Conservation (phyloP, 1,139 yeast species). For the Diutina neorugosa region DNA sequence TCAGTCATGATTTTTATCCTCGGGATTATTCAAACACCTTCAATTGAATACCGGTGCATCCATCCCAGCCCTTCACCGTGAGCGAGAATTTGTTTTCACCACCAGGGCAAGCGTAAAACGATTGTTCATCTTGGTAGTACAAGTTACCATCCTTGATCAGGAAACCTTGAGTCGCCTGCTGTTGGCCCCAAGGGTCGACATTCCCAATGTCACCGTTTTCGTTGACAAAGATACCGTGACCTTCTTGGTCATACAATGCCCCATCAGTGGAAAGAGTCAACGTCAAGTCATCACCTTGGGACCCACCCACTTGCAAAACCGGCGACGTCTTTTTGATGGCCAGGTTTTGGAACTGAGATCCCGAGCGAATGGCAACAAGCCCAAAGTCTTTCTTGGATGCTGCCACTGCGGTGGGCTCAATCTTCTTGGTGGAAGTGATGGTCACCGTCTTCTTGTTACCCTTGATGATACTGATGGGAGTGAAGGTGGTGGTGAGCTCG, state of each 20-base stretch:
- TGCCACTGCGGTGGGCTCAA: not conserved
- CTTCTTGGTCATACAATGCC: not conserved
- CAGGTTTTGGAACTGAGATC: not conserved
- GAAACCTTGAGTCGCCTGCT: not conserved
- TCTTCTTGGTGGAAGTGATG: not conserved
- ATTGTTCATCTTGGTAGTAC: not conserved
- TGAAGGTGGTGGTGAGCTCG: not conserved
- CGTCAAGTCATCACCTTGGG: not conserved
- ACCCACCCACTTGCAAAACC: conserved; percentile 1
- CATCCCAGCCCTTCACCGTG: conserved; percentile 1
- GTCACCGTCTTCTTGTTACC: not conserved
- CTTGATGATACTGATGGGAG: not conserved
- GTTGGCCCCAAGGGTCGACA: conserved; percentile 3
- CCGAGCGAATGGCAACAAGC: not conserved
- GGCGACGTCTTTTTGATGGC: not conserved
- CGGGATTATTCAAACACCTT: not conserved
- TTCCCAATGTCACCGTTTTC: conserved; percentile 1
- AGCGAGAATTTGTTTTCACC: not conserved
- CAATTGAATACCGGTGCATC: conserved; percentile 1
- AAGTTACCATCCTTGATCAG: not conserved
- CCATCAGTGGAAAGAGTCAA: not conserved
- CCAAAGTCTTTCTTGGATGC: not conserved
- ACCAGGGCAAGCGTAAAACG: not conserved
- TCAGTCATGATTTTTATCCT: not conserved
- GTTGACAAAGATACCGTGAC: not conserved